Evolutionary conservation across 345 rosid species (phyloP), one percentile per base, ranked within the genome.

Genomic region (Tarenaya hassleriana): DNA sequence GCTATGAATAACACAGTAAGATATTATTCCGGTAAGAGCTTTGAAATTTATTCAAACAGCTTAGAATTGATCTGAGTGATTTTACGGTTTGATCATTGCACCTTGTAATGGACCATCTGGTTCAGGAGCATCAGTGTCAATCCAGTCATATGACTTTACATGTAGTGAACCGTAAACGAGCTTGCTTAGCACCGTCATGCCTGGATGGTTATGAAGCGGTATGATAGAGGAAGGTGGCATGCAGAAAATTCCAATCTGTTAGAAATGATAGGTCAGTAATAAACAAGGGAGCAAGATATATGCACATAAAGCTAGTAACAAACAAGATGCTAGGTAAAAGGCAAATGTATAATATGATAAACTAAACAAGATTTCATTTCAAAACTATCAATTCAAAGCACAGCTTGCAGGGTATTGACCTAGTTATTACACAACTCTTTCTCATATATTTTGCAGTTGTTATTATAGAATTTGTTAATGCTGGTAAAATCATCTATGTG

Each of bases 201-300:
- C 92, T n/a, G 99, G 88, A 75, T 86, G 99, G 75, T 88, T 86
- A 69, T 91, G 98, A 54, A 91, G 89, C 40, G 98, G 98, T 50
- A 91, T 91, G 52, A 87, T 57, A 31, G 97, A 86, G 27, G 82
- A 78, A 38, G 99, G 87, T 8, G 95, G 95, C 95, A 80, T 94
- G 69, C 94, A 85, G 74, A 94, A 94, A 63, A 88, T 80, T 44
- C 97, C 95, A 68, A 94, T 94, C 97, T 94, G 82, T 62, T 39
- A 66, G 5, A 47, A 52, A 42, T 10, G 41, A 5, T 24, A 24
- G 29, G 47, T 58, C 18, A 34, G 46, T 17, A 34, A 13, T 8
- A 10, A 54, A 40, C 46, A 21, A 59, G 60, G 34, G 38, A 32
- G 37, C 43, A 45, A 31, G 49, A 45, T 50, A 32, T 29, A 24